phyloP scores from a whole-genome alignment of 768 basidiomycete species.

The Suillus spraguei region DNA sequence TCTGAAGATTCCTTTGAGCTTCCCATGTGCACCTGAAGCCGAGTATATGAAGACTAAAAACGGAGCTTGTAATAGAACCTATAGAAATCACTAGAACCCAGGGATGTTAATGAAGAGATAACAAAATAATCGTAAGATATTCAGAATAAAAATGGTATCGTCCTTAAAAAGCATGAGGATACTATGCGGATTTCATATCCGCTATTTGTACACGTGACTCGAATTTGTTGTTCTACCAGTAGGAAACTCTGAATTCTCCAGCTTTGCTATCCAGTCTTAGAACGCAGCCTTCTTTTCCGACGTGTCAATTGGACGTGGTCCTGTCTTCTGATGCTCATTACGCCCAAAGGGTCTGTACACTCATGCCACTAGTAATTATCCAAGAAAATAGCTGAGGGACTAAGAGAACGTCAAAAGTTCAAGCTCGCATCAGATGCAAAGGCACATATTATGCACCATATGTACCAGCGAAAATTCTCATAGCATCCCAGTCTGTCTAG shows the following conservation, averaged over 20 bases:
- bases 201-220: too few relatives aligned
- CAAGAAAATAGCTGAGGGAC: not conserved
- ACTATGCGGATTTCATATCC: too few relatives aligned
- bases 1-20: slow-evolving; percentile 20
- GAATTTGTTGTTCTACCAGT: too few relatives aligned
- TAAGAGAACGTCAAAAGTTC: not conserved
- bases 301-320: not conserved
- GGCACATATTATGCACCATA: too few relatives aligned
- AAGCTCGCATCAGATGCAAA: too few relatives aligned
- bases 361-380: not conserved
- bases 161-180: too few relatives aligned
- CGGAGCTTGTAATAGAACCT: not conserved
- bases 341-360: not conserved
- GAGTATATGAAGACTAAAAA: not conserved
- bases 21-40: slow-evolving; percentile 9
- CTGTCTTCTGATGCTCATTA: not conserved
- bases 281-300: not conserved
- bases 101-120: too few relatives aligned
- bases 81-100: too few relatives aligned
- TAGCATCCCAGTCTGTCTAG: too few relatives aligned
- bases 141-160: not conserved
- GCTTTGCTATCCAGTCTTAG: not conserved
- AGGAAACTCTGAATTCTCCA: too few relatives aligned
- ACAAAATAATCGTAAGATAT: not conserved
- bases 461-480: too few relatives aligned